These are phyloP conservation scores for Cutaneotrichosporon spelunceum DNA, from an alignment of 1,284 basidiomycete species.

Conservation along the genomic window DNA sequence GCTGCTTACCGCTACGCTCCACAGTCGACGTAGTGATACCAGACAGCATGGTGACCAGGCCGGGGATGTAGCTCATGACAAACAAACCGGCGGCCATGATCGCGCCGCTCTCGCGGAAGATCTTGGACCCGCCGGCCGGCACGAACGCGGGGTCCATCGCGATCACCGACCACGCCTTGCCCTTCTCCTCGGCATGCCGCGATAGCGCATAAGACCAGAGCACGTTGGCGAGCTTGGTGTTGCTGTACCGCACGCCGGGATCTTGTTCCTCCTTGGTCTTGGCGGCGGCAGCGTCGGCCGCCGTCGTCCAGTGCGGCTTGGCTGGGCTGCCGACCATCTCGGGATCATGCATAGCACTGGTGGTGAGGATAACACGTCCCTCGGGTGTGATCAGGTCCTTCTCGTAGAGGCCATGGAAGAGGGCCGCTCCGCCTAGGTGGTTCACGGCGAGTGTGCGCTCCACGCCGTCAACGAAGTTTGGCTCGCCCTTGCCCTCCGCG, in stretches of 20 bases:
- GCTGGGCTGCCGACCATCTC: not conserved
- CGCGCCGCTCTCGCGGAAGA: not conserved
- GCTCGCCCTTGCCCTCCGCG: not conserved
- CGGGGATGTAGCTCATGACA: slow-evolving; percentile 9
- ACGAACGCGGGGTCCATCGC: slow-evolving; percentile 28
- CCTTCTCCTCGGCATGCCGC: slow-evolving; percentile 1
- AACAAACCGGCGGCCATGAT: not conserved
- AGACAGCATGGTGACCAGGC: not conserved
- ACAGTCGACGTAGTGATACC: slow-evolving; percentile 7
- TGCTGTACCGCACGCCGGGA: slow-evolving; percentile 5
- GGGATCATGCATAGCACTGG: slow-evolving; percentile 20
- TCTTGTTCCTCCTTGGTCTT: not conserved
- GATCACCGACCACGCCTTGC: slow-evolving; percentile 21
- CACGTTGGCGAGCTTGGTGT: slow-evolving; percentile 21
- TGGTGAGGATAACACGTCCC: slow-evolving; percentile 23
- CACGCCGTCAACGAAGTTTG: slow-evolving; percentile 5
- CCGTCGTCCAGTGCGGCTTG: slow-evolving; percentile 17
- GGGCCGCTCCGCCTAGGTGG: slow-evolving; percentile 27
- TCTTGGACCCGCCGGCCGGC: slow-evolving; percentile 12
- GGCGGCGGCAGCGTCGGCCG: slow-evolving; percentile 23
- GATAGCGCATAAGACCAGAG: slow-evolving; percentile 26
- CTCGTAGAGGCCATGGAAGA: slow-evolving; percentile 22
- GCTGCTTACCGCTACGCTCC: not conserved
- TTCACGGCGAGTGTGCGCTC: slow-evolving; percentile 29
- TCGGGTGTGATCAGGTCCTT: slow-evolving; percentile 15